Evolutionary conservation across 768 basidiomycete species (phyloP).

Genomic region (Leccinum boreale): DNA sequence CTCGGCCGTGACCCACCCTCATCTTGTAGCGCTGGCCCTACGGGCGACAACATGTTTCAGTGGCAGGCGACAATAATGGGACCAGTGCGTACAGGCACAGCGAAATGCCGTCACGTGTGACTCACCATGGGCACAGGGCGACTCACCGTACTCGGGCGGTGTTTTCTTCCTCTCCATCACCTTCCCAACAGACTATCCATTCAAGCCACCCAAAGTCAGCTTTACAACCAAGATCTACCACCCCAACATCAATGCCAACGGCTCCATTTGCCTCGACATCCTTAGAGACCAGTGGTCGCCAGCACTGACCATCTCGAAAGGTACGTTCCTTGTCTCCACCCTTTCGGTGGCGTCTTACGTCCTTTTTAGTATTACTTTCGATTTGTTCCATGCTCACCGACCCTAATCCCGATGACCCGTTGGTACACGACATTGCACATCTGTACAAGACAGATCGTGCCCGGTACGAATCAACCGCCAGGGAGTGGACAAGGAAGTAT

Average conservation of each 20-base stretch:
- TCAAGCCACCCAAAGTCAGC: constrained; percentile 99
- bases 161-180: constrained; percentile 97
- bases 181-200: constrained; percentile 98
- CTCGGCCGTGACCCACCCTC: constrained; percentile 99
- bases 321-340: constrained; percentile 37
- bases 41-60: constrained; percentile 97
- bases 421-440: constrained; percentile 98
- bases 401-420: constrained; percentile 98
- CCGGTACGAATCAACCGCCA: constrained; percentile 95
- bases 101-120: constrained; percentile 15
- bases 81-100: constrained; percentile 59
- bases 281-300: constrained; percentile 99
- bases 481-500: constrained; percentile 99
- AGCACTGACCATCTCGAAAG: constrained; percentile 98
- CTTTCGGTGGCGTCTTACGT: not conserved
- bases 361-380: constrained; percentile 76
- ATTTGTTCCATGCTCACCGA: constrained; percentile 99
- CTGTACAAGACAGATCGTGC: constrained; percentile 98
- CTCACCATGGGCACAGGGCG: constrained; percentile 56
- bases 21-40: constrained; percentile 98
- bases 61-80: constrained; percentile 99
- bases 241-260: constrained; percentile 99
- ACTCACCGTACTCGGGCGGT: constrained; percentile 97
- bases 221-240: constrained; percentile 99
- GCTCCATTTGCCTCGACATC: constrained; percentile 98